These are phyloP conservation scores for Phytopythium oedochilum DNA, from an alignment of 352 stramenopile species.

Conservation along the genomic window DNA sequence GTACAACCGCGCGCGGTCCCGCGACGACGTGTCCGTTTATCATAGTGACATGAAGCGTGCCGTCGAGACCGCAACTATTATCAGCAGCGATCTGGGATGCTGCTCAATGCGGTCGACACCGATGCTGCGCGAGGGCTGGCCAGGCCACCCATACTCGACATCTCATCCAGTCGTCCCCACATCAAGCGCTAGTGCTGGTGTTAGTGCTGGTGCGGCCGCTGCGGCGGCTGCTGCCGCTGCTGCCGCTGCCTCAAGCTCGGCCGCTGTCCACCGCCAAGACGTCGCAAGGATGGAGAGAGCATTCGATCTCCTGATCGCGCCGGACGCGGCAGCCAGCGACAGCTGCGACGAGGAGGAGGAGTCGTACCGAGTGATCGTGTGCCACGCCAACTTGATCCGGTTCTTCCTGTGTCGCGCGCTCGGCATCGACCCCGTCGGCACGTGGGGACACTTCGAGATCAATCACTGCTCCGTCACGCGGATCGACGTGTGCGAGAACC, in stretches of 20 bases:
- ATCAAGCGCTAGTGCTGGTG: neutral
- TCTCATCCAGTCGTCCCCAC: neutral
- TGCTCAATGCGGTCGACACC: slow-evolving; percentile 31
- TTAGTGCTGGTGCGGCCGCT: slow-evolving; percentile 7
- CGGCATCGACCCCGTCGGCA: slow-evolving; percentile 42
- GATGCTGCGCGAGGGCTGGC: slow-evolving; percentile 75
- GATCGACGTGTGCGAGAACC: slow-evolving; percentile 65
- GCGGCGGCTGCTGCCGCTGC: slow-evolving; percentile 7
- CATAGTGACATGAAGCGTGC: slow-evolving; percentile 77
- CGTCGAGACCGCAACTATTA: slow-evolving; percentile 65
- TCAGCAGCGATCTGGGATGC: slow-evolving; percentile 44
- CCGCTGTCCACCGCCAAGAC: slow-evolving; percentile 37
- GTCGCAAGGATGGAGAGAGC: slow-evolving; percentile 58
- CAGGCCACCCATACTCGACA: slow-evolving; percentile 52
- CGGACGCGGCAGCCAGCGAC: slow-evolving; percentile 8
- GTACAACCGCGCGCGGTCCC: slow-evolving; percentile 45
- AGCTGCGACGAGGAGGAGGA: slow-evolving; percentile 44
- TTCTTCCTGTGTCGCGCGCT: slow-evolving; percentile 79
- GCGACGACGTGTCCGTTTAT: slow-evolving; percentile 52
- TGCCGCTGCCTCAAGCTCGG: slow-evolving; percentile 8
- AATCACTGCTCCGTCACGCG: slow-evolving; percentile 81
- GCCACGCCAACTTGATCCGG: slow-evolving; percentile 80
- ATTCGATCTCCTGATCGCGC: slow-evolving; percentile 44
- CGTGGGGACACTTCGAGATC: slow-evolving; percentile 83
- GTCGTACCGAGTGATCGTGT: slow-evolving; percentile 69